Conservation (phyloP, 768 basidiomycete species). For the Xerocomellus chrysenteron region DNA sequence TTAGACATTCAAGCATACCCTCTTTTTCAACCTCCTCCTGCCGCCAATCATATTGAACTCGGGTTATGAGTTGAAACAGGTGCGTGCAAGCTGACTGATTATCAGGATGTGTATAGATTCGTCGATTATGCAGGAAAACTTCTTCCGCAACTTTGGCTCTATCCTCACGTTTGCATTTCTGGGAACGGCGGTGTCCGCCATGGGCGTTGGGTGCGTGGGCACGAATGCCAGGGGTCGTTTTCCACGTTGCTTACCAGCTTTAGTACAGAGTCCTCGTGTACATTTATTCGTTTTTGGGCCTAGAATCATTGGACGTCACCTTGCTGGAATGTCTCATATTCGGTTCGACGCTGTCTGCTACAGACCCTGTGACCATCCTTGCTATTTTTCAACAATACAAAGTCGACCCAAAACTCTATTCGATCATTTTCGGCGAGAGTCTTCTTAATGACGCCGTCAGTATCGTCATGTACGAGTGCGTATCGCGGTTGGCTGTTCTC, state of each 20-base stretch:
- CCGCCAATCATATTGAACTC: slow-evolving; percentile 98
- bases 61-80: slow-evolving; percentile 97
- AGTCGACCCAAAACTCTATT: slow-evolving; percentile 97
- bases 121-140: slow-evolving; percentile 71
- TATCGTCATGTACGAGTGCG: slow-evolving; percentile 99
- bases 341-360: slow-evolving; percentile 94
- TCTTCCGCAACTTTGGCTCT: slow-evolving; percentile 97
- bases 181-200: slow-evolving; percentile 94
- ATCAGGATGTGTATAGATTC: background rate
- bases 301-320: slow-evolving; percentile 83
- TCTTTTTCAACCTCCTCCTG: slow-evolving; percentile 97
- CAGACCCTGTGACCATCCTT: slow-evolving; percentile 96
- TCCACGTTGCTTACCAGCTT: slow-evolving; percentile 42
- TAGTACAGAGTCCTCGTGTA: slow-evolving; percentile 85
- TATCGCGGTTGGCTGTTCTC: slow-evolving; percentile 22
- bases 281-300: slow-evolving; percentile 88
- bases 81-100: slow-evolving; percentile 29
- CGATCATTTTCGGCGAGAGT: slow-evolving; percentile 95
- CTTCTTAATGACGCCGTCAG: slow-evolving; percentile 98
- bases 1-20: slow-evolving; percentile 93
- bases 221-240: background rate
- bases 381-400: slow-evolving; percentile 99
- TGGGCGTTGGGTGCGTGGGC: slow-evolving; percentile 84
- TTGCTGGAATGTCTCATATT: slow-evolving; percentile 94
- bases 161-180: slow-evolving; percentile 92